Percentiles rank a stretch among this genome's conserved stretches.
Conservation (phyloP, 345 rosid species). For the Draba incana region DNA sequence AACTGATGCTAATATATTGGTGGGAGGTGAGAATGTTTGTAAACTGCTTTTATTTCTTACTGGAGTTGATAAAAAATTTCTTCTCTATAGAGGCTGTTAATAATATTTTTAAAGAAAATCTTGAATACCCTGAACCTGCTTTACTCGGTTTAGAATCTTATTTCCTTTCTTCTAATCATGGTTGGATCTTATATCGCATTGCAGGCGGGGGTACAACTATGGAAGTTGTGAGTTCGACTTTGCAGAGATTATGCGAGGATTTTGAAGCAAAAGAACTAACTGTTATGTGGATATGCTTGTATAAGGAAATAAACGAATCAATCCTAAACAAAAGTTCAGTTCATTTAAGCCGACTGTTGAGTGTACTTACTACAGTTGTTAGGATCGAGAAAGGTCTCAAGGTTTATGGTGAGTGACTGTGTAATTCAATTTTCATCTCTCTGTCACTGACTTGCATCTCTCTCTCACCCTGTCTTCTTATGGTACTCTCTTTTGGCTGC, state of each 20-base stretch:
- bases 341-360: slow-evolving; percentile 58
- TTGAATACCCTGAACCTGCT: slow-evolving; percentile 15
- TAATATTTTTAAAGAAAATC: neutral
- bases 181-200: slow-evolving; percentile 27
- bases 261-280: slow-evolving; percentile 55
- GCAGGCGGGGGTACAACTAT: slow-evolving; percentile 62
- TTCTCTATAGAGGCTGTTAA: slow-evolving; percentile 8
- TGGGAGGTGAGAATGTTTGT: slow-evolving; percentile 23
- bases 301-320: slow-evolving; percentile 50
- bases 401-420: slow-evolving; percentile 64
- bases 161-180: slow-evolving; percentile 19
- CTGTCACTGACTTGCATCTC: slow-evolving; percentile 25
- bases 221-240: slow-evolving; percentile 61
- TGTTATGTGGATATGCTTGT: slow-evolving; percentile 60
- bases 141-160: slow-evolving; percentile 3
- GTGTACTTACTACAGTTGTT: slow-evolving; percentile 58
- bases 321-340: slow-evolving; percentile 34
- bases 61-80: slow-evolving; percentile 11
- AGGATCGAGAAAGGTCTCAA: slow-evolving; percentile 47
- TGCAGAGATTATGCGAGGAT: slow-evolving; percentile 63
- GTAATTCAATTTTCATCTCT: slow-evolving; percentile 29
- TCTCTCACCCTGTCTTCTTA: slow-evolving; percentile 12
- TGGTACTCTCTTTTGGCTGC: slow-evolving; percentile 18
- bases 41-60: slow-evolving; percentile 26
- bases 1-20: slow-evolving; percentile 12